These are phyloP conservation scores for Didymosphaeria variabile DNA, from an alignment of 2,329 filamentous ascomycete species.

Conservation along the genomic window DNA sequence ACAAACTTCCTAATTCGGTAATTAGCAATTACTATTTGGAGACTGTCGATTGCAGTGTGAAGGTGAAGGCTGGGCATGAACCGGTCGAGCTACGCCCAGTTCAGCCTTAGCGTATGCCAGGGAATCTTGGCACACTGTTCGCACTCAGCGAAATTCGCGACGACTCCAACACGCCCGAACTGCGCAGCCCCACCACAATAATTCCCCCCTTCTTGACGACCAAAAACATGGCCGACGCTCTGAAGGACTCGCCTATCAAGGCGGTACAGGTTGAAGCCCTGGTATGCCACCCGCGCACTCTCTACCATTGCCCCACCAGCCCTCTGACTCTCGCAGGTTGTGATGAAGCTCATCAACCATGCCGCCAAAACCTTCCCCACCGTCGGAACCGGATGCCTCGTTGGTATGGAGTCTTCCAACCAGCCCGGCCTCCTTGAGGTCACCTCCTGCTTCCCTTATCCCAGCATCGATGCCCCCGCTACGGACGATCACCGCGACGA, in stretches of 20 bases:
- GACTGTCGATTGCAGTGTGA: neutral
- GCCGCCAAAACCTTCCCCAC: conserved; percentile 88
- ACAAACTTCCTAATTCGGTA: neutral
- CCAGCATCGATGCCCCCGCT: conserved; percentile 76
- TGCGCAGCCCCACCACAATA: conserved; percentile 19
- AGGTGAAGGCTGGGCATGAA: neutral
- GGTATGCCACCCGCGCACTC: conserved; percentile 64
- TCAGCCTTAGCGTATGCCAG: neutral
- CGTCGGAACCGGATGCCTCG: conserved; percentile 85
- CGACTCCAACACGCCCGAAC: conserved; percentile 10
- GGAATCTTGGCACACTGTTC: conserved; percentile 9
- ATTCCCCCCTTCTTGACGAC: conserved; percentile 11
- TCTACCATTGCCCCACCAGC: conserved; percentile 41
- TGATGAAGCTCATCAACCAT: conserved; percentile 99
- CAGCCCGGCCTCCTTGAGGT: conserved; percentile 81
- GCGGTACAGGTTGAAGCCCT: conserved; percentile 94
- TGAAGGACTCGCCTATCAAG: conserved; percentile 69
- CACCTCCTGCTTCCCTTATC: conserved; percentile 96
- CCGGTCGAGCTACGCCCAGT: neutral
- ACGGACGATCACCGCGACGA: conserved; percentile 53
- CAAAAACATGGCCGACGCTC: conserved; percentile 47
- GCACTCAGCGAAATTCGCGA: conserved; percentile 10
- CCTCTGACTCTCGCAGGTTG: conserved; percentile 68
- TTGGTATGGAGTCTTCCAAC: conserved; percentile 79
- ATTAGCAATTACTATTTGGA: neutral